Percentiles rank a stretch among this genome's conserved stretches.
These are phyloP conservation scores for Xylaria acuta DNA, from an alignment of 495 filamentous ascomycete genomes.

Conservation along the genomic window DNA sequence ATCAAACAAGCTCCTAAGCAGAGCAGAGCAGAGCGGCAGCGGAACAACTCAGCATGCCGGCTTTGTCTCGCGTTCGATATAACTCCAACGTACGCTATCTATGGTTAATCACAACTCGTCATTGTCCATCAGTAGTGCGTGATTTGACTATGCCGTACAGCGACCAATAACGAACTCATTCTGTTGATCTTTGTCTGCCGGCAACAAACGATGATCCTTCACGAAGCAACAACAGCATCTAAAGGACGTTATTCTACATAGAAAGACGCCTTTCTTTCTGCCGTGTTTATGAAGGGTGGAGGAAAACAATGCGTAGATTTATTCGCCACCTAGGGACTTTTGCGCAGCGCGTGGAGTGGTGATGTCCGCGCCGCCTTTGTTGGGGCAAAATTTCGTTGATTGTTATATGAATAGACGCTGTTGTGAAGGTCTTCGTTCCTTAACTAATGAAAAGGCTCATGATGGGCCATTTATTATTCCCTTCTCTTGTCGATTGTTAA, in stretches of 20 bases:
- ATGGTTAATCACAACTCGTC: background rate
- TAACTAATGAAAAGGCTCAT: background rate
- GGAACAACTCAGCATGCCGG: background rate
- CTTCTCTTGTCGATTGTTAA: background rate
- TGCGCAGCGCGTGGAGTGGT: background rate
- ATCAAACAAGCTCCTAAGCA: background rate
- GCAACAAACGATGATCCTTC: background rate
- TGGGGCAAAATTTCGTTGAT: background rate
- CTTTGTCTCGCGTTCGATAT: background rate
- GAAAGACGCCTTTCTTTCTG: constrained; percentile 10
- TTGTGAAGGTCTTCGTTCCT: background rate
- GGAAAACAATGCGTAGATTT: constrained; percentile 4
- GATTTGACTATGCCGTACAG: background rate
- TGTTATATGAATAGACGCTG: constrained; percentile 4
- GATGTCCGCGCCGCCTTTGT: background rate
- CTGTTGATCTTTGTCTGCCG: background rate
- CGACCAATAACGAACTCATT: background rate
- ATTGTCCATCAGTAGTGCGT: background rate
- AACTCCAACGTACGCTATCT: background rate
- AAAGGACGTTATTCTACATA: background rate
- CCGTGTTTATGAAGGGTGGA: background rate
- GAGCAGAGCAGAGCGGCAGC: background rate
- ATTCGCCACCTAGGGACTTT: background rate
- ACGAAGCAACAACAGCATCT: background rate
- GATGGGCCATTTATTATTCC: background rate